Base-by-base conservation (phyloP, 768 basidiomycete species). In the Paxillus ammoniavirescens region DNA sequence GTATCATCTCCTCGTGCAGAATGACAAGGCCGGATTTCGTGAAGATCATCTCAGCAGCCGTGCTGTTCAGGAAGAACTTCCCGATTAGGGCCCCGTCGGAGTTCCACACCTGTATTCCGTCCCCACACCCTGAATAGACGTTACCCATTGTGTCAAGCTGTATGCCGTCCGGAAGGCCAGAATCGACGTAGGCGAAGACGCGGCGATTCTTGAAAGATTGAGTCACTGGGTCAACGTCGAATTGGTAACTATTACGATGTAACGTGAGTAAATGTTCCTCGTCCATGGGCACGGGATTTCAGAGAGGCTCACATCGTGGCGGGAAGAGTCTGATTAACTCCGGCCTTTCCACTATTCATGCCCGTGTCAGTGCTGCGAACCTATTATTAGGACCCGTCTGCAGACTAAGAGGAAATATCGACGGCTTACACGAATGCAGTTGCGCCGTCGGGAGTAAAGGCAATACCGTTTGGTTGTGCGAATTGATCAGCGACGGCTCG, bases 401-500 rank as follows among this genome's bases (percentile, higher is more conserved):
- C 5, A 45, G 47, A 55, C 30, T 41, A 35, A 56, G 42, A 51
- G 13, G 49, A 48, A 26, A 26, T 26, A 26, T 49, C n/a, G 26
- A 26, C 21, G 31, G 55, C 77, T 57, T 50, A 77, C 87, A 91
- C 74, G 63, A 86, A 92, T 3, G 82, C 88, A 8, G 73, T 79
- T 46, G 68, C 78, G 8, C 88, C 87, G 56, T 86, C 82, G 2
- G 73, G 69, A 15, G 79, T 80, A 65, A 91, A 85, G 0, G 87
- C 86, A 48, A 92, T 79, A 1, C 89, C 91, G 61, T 92, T 93
- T 42, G 79, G 79, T 58, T 80, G 79, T 54, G 79, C 77, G 61
- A 92, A 87, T n/a, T 83, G 86, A 57, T 88, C 86, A 2, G 91
- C 89, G 3, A 91, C 86, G 8, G 86, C 84, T 3, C 81, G 79